Evolutionary conservation across 495 filamentous ascomycete genomes (phyloP).

Genomic region (Podospora comata): DNA sequence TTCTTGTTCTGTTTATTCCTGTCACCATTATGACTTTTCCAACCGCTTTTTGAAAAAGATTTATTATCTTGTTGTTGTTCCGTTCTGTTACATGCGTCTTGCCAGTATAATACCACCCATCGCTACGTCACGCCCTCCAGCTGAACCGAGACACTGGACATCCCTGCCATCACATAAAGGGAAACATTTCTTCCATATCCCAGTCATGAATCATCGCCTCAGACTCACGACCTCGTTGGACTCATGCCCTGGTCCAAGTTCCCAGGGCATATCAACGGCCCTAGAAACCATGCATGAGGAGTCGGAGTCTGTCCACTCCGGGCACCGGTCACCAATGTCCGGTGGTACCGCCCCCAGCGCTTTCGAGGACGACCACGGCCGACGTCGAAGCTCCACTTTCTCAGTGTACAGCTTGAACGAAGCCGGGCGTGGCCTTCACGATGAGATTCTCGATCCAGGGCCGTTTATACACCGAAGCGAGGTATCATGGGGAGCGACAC

Average conservation of each 20-base stretch:
- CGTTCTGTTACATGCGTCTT: background rate
- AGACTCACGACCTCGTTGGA: conserved; percentile 6
- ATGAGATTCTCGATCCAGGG: conserved; percentile 69
- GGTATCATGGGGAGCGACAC: conserved; percentile 60
- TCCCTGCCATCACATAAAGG: background rate
- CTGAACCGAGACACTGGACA: background rate
- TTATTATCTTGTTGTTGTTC: background rate
- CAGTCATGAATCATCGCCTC: conserved; percentile 1
- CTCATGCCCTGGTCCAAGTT: conserved; percentile 5
- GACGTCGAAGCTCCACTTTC: conserved; percentile 68
- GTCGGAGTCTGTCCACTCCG: background rate
- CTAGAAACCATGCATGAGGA: conserved; percentile 32
- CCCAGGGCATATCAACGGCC: background rate
- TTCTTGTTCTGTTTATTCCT: too few relatives aligned
- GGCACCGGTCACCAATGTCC: background rate
- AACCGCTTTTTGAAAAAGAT: background rate
- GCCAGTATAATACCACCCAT: background rate
- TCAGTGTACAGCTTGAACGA: conserved; percentile 69
- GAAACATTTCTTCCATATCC: background rate
- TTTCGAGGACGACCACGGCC: conserved; percentile 25
- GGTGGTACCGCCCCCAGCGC: conserved; percentile 18
- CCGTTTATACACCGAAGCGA: conserved; percentile 25
- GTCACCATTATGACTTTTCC: background rate
- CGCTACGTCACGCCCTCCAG: conserved; percentile 2
- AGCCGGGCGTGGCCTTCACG: conserved; percentile 61